These are phyloP conservation scores for Kondoa subrosea DNA, from an alignment of 768 basidiomycete species.

Conservation along the genomic window DNA sequence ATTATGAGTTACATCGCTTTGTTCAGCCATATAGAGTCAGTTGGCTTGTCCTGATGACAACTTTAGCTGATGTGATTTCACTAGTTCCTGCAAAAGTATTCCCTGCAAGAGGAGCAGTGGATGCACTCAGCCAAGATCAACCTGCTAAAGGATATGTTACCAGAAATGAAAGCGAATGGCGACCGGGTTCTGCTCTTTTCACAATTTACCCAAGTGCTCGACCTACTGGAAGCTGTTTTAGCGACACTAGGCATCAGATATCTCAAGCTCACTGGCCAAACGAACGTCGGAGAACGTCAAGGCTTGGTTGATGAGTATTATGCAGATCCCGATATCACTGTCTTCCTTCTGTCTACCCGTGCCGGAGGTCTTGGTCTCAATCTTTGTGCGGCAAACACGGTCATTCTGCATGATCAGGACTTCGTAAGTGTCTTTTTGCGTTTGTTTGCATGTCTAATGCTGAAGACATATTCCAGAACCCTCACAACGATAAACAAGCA, in stretches of 20 bases:
- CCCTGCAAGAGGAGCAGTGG: slow-evolving; percentile 57
- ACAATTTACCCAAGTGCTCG: slow-evolving; percentile 91
- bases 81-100: slow-evolving; percentile 46
- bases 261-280: slow-evolving; percentile 75
- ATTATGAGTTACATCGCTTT: slow-evolving; percentile 80
- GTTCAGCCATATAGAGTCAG: slow-evolving; percentile 66
- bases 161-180: slow-evolving; percentile 47
- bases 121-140: slow-evolving; percentile 75
- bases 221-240: slow-evolving; percentile 73
- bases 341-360: slow-evolving; percentile 78
- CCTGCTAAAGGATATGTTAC: slow-evolving; percentile 53
- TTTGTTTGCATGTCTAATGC: background rate
- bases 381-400: slow-evolving; percentile 37
- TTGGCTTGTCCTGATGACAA: background rate
- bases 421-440: slow-evolving; percentile 44
- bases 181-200: slow-evolving; percentile 86
- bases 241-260: slow-evolving; percentile 55
- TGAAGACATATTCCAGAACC: background rate
- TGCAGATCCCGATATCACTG: slow-evolving; percentile 63
- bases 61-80: slow-evolving; percentile 36
- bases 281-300: slow-evolving; percentile 83
- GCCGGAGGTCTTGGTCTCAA: slow-evolving; percentile 96
- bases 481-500: slow-evolving; percentile 83
- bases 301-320: slow-evolving; percentile 90
- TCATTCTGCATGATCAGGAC: slow-evolving; percentile 88